Evolutionary conservation across 441 rosid species (phyloP).

Genomic region (Adansonia grandidieri): DNA sequence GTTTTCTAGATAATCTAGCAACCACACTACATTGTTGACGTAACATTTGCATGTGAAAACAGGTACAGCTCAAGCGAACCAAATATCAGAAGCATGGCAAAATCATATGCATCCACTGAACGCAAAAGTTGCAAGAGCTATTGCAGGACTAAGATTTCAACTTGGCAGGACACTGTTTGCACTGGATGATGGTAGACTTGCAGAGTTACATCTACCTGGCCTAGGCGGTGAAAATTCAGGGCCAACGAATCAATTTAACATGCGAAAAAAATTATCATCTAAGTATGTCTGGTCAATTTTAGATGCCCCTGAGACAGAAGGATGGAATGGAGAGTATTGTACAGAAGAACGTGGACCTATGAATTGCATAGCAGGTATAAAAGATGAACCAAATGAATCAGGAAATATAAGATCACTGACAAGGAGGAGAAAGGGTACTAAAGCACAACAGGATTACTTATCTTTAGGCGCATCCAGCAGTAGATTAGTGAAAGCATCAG

Average conservation of each 20-base stretch:
- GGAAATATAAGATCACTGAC: constrained; percentile 43
- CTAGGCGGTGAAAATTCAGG: constrained; percentile 60
- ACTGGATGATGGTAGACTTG: constrained; percentile 70
- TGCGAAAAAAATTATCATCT: constrained; percentile 43
- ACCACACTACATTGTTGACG: not conserved
- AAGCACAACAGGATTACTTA: constrained; percentile 49
- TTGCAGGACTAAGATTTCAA: constrained; percentile 59
- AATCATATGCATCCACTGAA: constrained; percentile 62
- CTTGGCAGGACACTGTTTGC: constrained; percentile 58
- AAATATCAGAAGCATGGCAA: constrained; percentile 47
- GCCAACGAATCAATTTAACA: constrained; percentile 46
- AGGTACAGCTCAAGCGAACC: constrained; percentile 35
- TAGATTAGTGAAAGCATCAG: constrained; percentile 19
- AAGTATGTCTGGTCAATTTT: constrained; percentile 59
- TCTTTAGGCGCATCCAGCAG: constrained; percentile 34
- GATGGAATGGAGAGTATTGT: constrained; percentile 84
- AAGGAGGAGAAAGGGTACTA: constrained; percentile 55
- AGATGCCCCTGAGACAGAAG: constrained; percentile 74
- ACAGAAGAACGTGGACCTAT: constrained; percentile 67
- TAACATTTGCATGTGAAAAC: not conserved
- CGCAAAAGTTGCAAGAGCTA: constrained; percentile 57
- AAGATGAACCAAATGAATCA: constrained; percentile 53
- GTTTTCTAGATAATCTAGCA: constrained; percentile 3
- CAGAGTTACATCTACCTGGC: constrained; percentile 65
- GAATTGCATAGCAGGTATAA: constrained; percentile 60